Evolutionary conservation across 164 flowering plant species (phyloP).

Genomic region (Warburgia ugandensis): DNA sequence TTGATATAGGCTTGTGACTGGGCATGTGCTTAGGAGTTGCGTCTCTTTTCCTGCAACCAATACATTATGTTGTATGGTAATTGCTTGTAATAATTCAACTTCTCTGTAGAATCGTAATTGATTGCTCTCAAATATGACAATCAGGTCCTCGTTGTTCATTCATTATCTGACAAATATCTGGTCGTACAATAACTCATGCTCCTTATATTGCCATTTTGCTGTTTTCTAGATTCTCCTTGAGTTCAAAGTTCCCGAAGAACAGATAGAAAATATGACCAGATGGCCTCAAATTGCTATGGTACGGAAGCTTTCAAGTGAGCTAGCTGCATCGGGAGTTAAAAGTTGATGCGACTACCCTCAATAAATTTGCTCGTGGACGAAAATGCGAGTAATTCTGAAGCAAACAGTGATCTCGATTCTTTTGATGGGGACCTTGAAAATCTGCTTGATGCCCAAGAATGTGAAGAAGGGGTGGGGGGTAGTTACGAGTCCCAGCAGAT

Average conservation of each 20-base stretch:
- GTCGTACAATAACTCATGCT: not conserved
- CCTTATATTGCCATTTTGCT: not conserved
- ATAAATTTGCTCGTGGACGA: slow-evolving; percentile 97
- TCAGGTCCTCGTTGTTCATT: too few relatives aligned
- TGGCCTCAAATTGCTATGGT: slow-evolving; percentile 99
- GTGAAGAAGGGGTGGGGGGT: slow-evolving; percentile 67
- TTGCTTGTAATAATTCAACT: too few relatives aligned
- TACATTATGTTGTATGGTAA: too few relatives aligned
- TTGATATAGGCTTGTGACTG: too few relatives aligned
- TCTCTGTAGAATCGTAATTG: too few relatives aligned
- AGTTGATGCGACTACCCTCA: slow-evolving; percentile 79
- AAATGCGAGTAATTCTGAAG: slow-evolving; percentile 85
- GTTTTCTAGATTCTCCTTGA: slow-evolving; percentile 71
- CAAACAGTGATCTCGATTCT: slow-evolving; percentile 93
- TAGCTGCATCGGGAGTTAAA: slow-evolving; percentile 87
- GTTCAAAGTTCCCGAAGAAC: slow-evolving; percentile 86
- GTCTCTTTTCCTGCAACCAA: too few relatives aligned
- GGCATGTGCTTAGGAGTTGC: too few relatives aligned
- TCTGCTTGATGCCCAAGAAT: slow-evolving; percentile 94
- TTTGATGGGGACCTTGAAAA: slow-evolving; percentile 98
- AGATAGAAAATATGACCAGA: slow-evolving; percentile 81
- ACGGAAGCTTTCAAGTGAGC: slow-evolving; percentile 96
- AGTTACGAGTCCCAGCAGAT: slow-evolving; percentile 43
- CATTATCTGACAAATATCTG: too few relatives aligned
- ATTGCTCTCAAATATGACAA: too few relatives aligned